phyloP scores from a whole-genome alignment of 1,284 basidiomycete genomes.

The Leccinum subfulvum region DNA sequence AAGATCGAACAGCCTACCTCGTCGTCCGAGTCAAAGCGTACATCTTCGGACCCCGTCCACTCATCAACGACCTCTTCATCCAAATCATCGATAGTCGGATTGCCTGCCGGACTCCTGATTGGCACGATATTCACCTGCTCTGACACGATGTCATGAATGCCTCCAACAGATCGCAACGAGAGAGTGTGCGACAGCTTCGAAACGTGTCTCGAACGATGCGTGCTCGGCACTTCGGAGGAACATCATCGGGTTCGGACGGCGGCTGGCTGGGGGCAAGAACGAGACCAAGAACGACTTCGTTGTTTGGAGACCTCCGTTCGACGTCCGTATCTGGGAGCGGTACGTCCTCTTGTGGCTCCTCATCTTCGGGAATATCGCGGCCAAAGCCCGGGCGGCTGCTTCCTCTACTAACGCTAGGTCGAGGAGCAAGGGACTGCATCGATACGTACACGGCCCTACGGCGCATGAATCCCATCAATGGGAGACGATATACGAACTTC shows the following conservation, averaged over 20 bases:
- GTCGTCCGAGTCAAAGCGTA: slow-evolving; percentile 55
- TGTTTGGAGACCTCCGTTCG: slow-evolving; percentile 28
- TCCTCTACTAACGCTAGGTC: slow-evolving; percentile 40
- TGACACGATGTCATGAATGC: slow-evolving; percentile 35
- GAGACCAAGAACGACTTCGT: slow-evolving; percentile 20
- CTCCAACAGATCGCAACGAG: slow-evolving; percentile 63
- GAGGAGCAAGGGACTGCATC: slow-evolving; percentile 47
- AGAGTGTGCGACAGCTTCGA: slow-evolving; percentile 65
- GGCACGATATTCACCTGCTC: slow-evolving; percentile 32
- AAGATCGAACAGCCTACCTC: slow-evolving; percentile 44
- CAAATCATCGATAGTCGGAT: slow-evolving; percentile 37
- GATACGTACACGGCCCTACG: slow-evolving; percentile 55
- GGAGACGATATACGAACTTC: slow-evolving; percentile 18
- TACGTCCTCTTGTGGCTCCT: slow-evolving; percentile 43
- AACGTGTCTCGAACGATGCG: slow-evolving; percentile 66
- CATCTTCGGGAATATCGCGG: slow-evolving; percentile 71
- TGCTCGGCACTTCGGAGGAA: slow-evolving; percentile 49
- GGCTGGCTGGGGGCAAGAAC: slow-evolving; percentile 19
- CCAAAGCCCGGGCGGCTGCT: slow-evolving; percentile 67
- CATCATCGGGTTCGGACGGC: slow-evolving; percentile 32
- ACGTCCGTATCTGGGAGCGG: slow-evolving; percentile 25
- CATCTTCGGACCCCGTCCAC: slow-evolving; percentile 80
- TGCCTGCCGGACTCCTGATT: slow-evolving; percentile 31
- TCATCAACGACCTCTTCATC: slow-evolving; percentile 60
- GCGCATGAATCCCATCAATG: slow-evolving; percentile 47